Conservation (phyloP, 371 early-diverging fungal genomes). For the Actinomortierella ambigua region DNA sequence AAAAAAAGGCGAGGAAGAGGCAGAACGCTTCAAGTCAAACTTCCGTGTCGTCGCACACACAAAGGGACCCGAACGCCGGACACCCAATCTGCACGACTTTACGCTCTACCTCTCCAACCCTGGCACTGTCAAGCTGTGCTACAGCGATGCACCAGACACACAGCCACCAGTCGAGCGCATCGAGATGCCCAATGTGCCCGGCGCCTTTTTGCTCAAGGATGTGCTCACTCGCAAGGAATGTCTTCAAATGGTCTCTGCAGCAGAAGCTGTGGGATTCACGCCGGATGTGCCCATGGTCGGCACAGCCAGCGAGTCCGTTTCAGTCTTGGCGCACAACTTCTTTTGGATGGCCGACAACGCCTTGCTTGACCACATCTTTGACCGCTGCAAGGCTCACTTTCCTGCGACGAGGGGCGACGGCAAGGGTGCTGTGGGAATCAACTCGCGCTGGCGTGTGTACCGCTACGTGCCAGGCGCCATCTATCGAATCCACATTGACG, state of each 20-base stretch:
- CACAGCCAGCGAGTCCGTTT: constrained; percentile 46
- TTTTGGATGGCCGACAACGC: constrained; percentile 62
- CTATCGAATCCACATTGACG: constrained; percentile 61
- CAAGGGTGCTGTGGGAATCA: constrained; percentile 51
- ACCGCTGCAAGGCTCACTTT: constrained; percentile 50
- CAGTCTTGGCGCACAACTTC: constrained; percentile 60
- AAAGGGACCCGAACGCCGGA: constrained; percentile 54
- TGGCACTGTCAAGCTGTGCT: constrained; percentile 47
- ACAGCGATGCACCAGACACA: constrained; percentile 10
- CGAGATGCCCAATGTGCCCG: constrained; percentile 54
- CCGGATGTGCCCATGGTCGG: constrained; percentile 59
- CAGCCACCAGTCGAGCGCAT: constrained; percentile 45
- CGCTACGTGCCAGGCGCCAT: constrained; percentile 62
- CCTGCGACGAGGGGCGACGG: constrained; percentile 47
- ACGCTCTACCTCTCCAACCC: constrained; percentile 55
- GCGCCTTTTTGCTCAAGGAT: constrained; percentile 53
- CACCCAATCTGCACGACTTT: constrained; percentile 57
- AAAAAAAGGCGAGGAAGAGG: constrained; percentile 36
- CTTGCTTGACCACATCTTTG: constrained; percentile 48
- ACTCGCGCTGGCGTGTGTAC: constrained; percentile 59
- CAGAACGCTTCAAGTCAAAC: constrained; percentile 25
- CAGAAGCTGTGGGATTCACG: constrained; percentile 58
- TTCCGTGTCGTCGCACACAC: constrained; percentile 53
- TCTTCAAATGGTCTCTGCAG: constrained; percentile 52
- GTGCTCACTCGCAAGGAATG: constrained; percentile 56